Base-by-base conservation (phyloP, 139 green algal genomes). In the Auxenochlorella protothecoides region DNA sequence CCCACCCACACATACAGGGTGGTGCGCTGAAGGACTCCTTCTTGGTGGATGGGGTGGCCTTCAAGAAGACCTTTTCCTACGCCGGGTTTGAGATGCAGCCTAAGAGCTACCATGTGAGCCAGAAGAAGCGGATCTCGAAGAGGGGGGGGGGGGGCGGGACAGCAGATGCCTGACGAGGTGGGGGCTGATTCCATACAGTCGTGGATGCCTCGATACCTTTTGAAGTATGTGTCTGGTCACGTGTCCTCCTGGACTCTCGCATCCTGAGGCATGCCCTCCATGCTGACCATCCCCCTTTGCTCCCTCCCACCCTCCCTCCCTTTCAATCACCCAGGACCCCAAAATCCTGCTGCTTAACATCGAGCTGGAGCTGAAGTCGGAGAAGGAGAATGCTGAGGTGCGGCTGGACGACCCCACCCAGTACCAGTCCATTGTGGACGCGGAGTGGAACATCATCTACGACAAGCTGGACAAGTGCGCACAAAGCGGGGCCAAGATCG, bases 381-480 rank as follows among this genome's bases (percentile, higher is more conserved):
- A 98, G 82, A 96, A 95, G 82, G 94, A 98, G 74, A 98, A 98
- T 71, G 94, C 94, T 8, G 94, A 98, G 78, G 87, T 96, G 66
- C 84, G 93, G 52, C 81, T 98, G 65, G 84, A 87, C 68, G 95
- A 99, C 85, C 95, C 95, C 3, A 69, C 83, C 53, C 84, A 96
- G 84, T 99, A 99, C 80, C 95, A 99, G 84, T 89, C 85, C 44
- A 96, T 98, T 69, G 94, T 98, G 66, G 94, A 98, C 71, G 93
- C 93, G 3, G 95, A 99, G 82, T 99, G 95, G 95, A 97, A 97
- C 88, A 97, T 99, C 81, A 99, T 99, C 70, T 98, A 98, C 76
- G 86, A 95, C 71, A 99, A 99, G 87, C 89, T 99, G 60, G 88
- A 89, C 59, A 91, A 91, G 73, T 98, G 87, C 69, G 91, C 83